Base-by-base conservation (phyloP, 352 stramenopile genomes). In the Pythium oligandrum region DNA sequence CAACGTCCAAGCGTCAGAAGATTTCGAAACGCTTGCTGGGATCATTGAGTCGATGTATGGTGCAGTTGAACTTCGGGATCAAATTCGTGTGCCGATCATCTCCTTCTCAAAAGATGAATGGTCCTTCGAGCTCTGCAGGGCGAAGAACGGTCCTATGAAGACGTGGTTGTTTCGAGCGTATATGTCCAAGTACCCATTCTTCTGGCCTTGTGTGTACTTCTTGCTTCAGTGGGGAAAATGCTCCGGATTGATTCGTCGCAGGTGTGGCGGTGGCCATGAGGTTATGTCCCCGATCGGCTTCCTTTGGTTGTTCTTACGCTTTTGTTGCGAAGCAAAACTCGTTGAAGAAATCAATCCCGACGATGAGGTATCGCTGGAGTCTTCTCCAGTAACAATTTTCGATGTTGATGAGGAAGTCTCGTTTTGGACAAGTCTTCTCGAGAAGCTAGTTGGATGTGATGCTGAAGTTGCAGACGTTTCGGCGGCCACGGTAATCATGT, bases 171-270 rank as follows among this genome's bases (percentile, higher is more conserved):
- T 92, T 47, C 75, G 79, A 26, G 72, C 66, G 3, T 92, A 92
- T 53, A 86, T 88, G 69, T 52, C 56, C 11, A 70, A 43, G 35
- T 84, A 92, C 40, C 49, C 64, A 12, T 92, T 90, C 58, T 89
- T 88, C 45, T 92, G 82, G 79, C 77, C 79, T 1, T 72, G 70
- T n/a, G 43, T 87, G 32, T 86, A 74, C 54, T 84, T 90, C 44
- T 53, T 92, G n/a, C 54, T 92, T 42, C 69, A 77, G 6, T 92
- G 82, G 82, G 78, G 75, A 12, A 90, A 88, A 51, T 86, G 73
- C 6, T 67, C 78, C 1, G 79, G 75, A 2, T 33, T 92, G 36
- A 80, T 92, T 63, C 69, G 75, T 11, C 78, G 82, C 11, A 71
- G 73, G 0, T 77, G 66, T 5, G 63, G 73, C 33, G 55, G 67